A percentile compares a stretch with the other conserved stretches of the same genome.
phyloP scores from a whole-genome alignment of 192 early-diverging fungal species.

The Entomortierella beljakovae region DNA sequence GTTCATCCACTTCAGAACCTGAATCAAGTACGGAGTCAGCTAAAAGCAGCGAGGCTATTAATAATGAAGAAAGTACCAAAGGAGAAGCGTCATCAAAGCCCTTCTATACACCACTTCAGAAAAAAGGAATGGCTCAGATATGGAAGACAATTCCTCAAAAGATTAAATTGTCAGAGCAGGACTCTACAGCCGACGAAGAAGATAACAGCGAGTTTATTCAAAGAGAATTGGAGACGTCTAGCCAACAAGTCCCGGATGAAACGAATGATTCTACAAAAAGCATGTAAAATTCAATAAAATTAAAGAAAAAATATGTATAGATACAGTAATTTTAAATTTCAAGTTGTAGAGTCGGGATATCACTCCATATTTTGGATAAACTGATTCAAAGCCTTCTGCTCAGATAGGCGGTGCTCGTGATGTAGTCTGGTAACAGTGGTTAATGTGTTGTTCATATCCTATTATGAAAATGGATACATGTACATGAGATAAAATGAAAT shows the following conservation, averaged over 20 bases:
- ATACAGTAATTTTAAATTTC: no score
- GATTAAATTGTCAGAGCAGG: slow-evolving; percentile 16
- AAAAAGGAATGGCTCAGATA: slow-evolving; percentile 30
- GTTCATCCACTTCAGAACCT: neutral
- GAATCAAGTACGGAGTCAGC: neutral
- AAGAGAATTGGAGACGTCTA: no score
- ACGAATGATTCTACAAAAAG: no score
- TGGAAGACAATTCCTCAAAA: slow-evolving; percentile 41
- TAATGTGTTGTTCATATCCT: slow-evolving; percentile 38
- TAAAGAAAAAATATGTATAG: no score
- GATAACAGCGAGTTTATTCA: neutral
- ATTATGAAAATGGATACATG: neutral
- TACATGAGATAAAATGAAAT: no score
- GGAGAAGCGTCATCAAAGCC: slow-evolving; percentile 7
- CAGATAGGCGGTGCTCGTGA: slow-evolving; percentile 16
- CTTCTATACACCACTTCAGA: slow-evolving; percentile 5
- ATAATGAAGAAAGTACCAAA: neutral
- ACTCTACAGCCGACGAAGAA: neutral
- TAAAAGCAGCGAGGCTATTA: neutral
- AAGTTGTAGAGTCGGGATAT: no score
- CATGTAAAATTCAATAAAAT: no score
- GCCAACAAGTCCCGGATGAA: no score
- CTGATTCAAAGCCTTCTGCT: slow-evolving; percentile 5
- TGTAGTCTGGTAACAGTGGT: slow-evolving; percentile 20
- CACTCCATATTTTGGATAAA: no score